Evolutionary conservation across 2,329 filamentous ascomycete genomes (phyloP), one percentile per base, ranked within the genome.

Genomic region (Volutella citrinella): DNA sequence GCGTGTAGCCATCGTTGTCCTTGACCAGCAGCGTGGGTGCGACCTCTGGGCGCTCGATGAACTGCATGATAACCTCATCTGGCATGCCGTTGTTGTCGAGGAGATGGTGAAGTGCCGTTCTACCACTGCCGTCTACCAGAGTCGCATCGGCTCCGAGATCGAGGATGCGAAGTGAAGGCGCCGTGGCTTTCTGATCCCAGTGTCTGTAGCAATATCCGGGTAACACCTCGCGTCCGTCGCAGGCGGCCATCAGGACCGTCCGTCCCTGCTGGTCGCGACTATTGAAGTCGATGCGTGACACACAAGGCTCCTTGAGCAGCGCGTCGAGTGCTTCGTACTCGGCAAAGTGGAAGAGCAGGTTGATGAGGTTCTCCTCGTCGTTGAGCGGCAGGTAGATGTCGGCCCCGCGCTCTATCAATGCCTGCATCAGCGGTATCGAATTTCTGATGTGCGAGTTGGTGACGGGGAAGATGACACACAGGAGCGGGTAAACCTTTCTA

Each of bases 231-330:
- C 11, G 25, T 43, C 42, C 42, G 7, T 29, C 9, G 13, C 48
- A 51, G 2, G 48, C 34, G 15, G 48, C 43, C 36, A 51, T 51
- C 10, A 51, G 21, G 5, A 49, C 22, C 3, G 48, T 49, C 1
- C 38, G 35, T 2, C 46, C 43, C 4, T 10, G 30, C 10, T 46
- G 43, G 7, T 51, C 46, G 2, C 38, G 39, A n/a, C 28, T 25
- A n/a, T 48, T 18, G 5, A 51, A 44, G 22, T 51, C 32, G 8
- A 51, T 48, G 5, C 36, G 21, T 1, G 48, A 48, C 1, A 32
- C 20, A 8, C 43, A 51, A 5, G 48, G 39, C 3, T 46, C 41
- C 7, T 42, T 5, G 2, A 51, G 17, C 6, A 51, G 21, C 2
- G 26, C 16, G 1, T 43, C 16, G 4, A 30, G 1, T 1, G 28